A percentile compares a stretch with the other conserved stretches of the same genome.
phyloP scores from a whole-genome alignment of 1,284 basidiomycete species.

The Pseudozyma flocculosa region DNA sequence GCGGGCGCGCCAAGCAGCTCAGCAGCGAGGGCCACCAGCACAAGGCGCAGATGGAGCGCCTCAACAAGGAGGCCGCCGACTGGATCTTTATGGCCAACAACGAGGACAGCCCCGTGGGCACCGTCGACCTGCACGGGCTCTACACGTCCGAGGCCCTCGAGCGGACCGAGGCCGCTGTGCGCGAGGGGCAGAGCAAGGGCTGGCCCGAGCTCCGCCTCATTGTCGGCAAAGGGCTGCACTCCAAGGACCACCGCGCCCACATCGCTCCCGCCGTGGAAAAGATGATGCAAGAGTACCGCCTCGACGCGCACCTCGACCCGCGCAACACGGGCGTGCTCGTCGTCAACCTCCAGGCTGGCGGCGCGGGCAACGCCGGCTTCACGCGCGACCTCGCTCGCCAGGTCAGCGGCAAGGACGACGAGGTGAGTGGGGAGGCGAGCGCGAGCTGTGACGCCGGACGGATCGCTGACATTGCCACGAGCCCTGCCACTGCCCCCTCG shows the following conservation, averaged over 20 bases:
- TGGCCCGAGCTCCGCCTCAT: conserved; percentile 77
- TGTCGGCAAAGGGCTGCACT: conserved; percentile 84
- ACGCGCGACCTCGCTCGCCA: conserved; percentile 48
- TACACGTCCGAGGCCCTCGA: conserved; percentile 77
- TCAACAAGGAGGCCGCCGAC: conserved; percentile 81
- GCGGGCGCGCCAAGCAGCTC: conserved; percentile 77
- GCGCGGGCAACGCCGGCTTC: conserved; percentile 53
- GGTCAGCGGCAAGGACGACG: conserved; percentile 48
- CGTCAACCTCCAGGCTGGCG: conserved; percentile 69
- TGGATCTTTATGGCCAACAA: conserved; percentile 73
- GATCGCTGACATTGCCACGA: no score
- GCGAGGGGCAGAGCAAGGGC: conserved; percentile 69
- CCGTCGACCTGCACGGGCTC: conserved; percentile 75
- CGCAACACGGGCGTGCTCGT: conserved; percentile 82
- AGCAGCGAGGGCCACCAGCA: conserved; percentile 80
- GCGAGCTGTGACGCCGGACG: no score
- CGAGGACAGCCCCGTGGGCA: conserved; percentile 44
- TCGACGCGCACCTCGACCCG: conserved; percentile 76
- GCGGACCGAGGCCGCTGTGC: conserved; percentile 64
- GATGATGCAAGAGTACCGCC: conserved; percentile 77
- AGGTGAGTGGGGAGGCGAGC: conserved; percentile 1
- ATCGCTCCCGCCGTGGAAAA: conserved; percentile 90
- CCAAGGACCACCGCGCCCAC: conserved; percentile 75
- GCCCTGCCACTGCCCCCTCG: no score
- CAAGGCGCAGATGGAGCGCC: conserved; percentile 73